Base-by-base conservation (phyloP, 768 basidiomycete species). In the Trametes elegans region DNA sequence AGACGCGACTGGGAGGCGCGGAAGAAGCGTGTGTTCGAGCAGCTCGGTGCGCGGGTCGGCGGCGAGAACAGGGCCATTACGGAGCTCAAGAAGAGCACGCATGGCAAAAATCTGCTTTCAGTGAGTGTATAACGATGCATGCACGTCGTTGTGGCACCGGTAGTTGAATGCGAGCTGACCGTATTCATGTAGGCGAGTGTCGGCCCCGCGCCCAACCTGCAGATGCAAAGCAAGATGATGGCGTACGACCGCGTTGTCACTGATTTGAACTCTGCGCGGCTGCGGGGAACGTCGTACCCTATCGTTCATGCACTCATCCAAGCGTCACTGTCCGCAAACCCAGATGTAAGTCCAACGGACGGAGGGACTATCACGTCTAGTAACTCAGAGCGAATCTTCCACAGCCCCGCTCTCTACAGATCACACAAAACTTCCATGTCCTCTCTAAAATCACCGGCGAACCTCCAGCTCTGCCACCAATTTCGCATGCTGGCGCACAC, bases 161-260 rank as follows among this genome's bases (percentile, higher is more conserved):
- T 9, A 2, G 19, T n/a, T 9, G 3, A 18, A 23, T 29, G 23
- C 45, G 14, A 31, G 7, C 36, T 55, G 32, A 29, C 18, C 39
- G 29, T 19, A 8, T 24, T 24, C 10, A 46, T 54, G 16, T 44
- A 79, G 73, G 67, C 77, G 39, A 73, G 74, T 50, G 71, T 75
- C 1, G 73, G 78, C 1, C 83, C 87, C 1, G 83, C 78, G 55
- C 71, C 86, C 19, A 83, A 79, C 13, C 69, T 90, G 35, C 88
- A 91, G 66, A 89, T 89, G 87, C 93, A 95, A 70, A 84, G 80
- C 71, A 91, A 90, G 72, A 94, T 98, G 94, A 92, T 98, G 88
- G 86, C 84, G 11, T 99, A 98, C 68, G 90, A 95, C 74, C 83
- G 84, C 43, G 85, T 90, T 28, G 75, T 98, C 38, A 75, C 80